Evolutionary conservation across 2,329 filamentous ascomycete species (phyloP), one percentile per base, ranked within the genome.

Genomic region (Xylaria sp.): DNA sequence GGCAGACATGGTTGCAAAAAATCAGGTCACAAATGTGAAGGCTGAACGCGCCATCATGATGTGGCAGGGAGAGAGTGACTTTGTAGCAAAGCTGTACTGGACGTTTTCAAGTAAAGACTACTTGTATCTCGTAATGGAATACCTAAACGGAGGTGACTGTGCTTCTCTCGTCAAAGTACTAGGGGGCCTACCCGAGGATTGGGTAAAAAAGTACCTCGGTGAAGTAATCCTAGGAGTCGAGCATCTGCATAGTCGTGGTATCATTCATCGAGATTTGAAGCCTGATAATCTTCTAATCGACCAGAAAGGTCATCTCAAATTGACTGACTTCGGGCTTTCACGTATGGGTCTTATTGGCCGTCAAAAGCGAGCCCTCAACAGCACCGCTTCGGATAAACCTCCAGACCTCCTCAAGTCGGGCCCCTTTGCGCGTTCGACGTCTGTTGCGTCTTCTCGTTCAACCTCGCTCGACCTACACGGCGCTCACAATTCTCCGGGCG

Each of bases 1-100:
- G 81, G 94, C 96, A n/a, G 96, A 99, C 84, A 99, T 99, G 96
- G 93, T 99, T 71, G 96, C 96, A 70, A 99, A 99, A 82, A 99
- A 99, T 79, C 96, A 99, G 79, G 94, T 99, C 74, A 97, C 96
- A 74, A 99, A 99, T 77, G 96, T 99, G 77, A 98, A 99, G 81
- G 96, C 97, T 9, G 96, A 99, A 81, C 89, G 96, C 73, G 97
- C 97, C 26, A 99, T 99, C 78, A 98, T 99, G 96, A 99, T 99
- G 96, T 98, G 96, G 93, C 96, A 99, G 82, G 96, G 96, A 26
- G 94, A 98, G 80, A 99, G 97, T 79, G 96, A 99, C 68, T 99
- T 99, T 79, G 96, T 99, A 66, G 96, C 96, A 31, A 99, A 99
- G 83, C 87, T 99, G 13, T 99, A 98, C 82, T 99, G 97, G 97